phyloP scores from a whole-genome alignment of 2,329 filamentous ascomycete species.

The Gliomastix tumulicola region DNA sequence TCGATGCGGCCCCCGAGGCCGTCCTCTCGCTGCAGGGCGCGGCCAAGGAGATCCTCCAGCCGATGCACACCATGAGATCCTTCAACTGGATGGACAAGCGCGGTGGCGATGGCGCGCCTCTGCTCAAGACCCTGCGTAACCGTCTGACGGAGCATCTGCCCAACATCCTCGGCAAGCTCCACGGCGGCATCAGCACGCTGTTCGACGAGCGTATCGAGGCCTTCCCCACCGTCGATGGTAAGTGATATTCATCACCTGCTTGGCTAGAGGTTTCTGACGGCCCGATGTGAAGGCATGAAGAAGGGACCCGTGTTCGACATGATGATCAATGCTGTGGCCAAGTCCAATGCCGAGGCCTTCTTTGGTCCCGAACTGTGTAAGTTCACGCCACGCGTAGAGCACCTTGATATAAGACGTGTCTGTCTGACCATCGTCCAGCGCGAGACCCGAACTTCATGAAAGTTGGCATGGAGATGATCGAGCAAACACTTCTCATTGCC shows the following conservation, averaged over 20 bases:
- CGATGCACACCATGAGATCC: conserved; percentile 2
- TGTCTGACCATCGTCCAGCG: too few relatives aligned
- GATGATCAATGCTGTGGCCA: conserved; percentile 1
- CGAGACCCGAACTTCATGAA: conserved; percentile 1
- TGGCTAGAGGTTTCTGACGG: too few relatives aligned
- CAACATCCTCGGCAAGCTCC: not conserved
- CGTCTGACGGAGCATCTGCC: conserved; percentile 2
- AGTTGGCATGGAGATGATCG: conserved; percentile 1
- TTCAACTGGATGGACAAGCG: conserved; percentile 3
- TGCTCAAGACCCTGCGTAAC: conserved; percentile 1
- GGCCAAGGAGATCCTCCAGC: conserved; percentile 2
- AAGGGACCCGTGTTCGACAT: conserved; percentile 1
- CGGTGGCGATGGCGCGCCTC: conserved; percentile 1
- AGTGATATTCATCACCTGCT: too few relatives aligned
- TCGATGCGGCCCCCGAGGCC: conserved; percentile 4
- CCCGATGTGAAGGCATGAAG: too few relatives aligned
- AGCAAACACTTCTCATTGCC: conserved; percentile 1
- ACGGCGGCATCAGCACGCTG: not conserved
- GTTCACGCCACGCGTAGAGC: too few relatives aligned
- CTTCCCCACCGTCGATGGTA: not conserved
- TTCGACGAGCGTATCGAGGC: not conserved
- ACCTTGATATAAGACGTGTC: too few relatives aligned
- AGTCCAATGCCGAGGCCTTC: conserved; percentile 1
- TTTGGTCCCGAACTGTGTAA: conserved; percentile 1
- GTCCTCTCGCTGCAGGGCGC: not conserved